Base-by-base conservation (phyloP, 176 grass and related monocot species). In the Cocos nucifera region DNA sequence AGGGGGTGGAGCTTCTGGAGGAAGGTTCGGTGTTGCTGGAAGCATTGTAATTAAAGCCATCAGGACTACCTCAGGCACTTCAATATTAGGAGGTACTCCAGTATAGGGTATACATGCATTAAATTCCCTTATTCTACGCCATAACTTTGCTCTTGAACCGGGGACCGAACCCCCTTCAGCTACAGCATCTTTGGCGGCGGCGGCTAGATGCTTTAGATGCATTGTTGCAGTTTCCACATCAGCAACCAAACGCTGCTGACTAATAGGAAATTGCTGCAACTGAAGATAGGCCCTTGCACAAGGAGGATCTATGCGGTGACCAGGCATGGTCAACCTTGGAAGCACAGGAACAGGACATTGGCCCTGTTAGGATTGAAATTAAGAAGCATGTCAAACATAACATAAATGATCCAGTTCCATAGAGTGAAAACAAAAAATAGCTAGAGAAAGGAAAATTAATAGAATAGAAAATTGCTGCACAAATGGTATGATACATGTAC, bases 11-110 rank as follows among this genome's bases (percentile, higher is more conserved):
- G 93, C 78, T 65, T 89, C 93, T 16, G 93, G 76, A 22, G 84
- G 84, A 72, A 81, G 76, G 67, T 75, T 81, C 52, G 84, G 80
- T 77, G 81, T 76, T 62, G 77, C 63, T 5, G 93, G 93, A 73
- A 98, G 87, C 86, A 98, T 86, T 69, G 84, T 98, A 39, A 92
- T 92, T 82, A 98, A 80, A 72, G 93, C 93, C 87, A 98, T 85
- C 61, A 98, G 76, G 64, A 98, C 93, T 53, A 87, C 84, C 77
- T 98, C 93, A 54, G 93, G 93, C 49, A 92, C 93, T 79, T 98
- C 93, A 51, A 88, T 75, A 78, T 84, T 85, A 72, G 78, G 61
- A 58, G 87, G 93, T 17, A 98, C 76, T 67, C 93, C 93, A 53
- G 78, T 83, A 51, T 98, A 92, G 3, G 87, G 78, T 79, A 98